Conservation (phyloP, 2,329 filamentous ascomycete genomes). For the Septoria linicola region DNA sequence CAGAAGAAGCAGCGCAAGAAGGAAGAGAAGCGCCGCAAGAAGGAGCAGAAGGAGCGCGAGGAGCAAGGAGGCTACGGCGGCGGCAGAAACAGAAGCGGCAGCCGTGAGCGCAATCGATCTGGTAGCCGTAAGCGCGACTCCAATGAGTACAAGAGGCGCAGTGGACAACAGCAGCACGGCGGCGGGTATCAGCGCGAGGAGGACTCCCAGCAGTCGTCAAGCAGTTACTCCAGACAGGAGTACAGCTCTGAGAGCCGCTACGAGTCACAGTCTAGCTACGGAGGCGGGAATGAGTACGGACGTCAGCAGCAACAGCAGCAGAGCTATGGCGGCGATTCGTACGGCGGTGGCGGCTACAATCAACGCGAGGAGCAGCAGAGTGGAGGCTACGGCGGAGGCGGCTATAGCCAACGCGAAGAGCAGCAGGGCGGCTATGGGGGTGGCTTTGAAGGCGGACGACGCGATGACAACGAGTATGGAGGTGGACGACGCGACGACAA, state of each 20-base stretch:
- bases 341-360: constrained; percentile 4
- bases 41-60: constrained; percentile 31
- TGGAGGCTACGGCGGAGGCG: constrained; percentile 10
- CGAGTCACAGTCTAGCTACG: constrained; percentile 24
- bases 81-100: constrained; percentile 20
- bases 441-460: constrained; percentile 14
- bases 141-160: constrained; percentile 21
- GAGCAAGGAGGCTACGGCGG: constrained; percentile 24
- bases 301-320: constrained; percentile 22
- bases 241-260: constrained; percentile 25
- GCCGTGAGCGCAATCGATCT: constrained; percentile 23
- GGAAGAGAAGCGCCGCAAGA: constrained; percentile 35
- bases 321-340: constrained; percentile 18
- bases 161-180: constrained; percentile 11
- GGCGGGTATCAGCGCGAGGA: constrained; percentile 23
- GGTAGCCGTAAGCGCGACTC: constrained; percentile 17
- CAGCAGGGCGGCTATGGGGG: constrained; percentile 3
- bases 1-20: constrained; percentile 45
- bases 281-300: constrained; percentile 22
- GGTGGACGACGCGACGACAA: constrained; percentile 18
- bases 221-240: constrained; percentile 28
- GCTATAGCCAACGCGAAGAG: constrained; percentile 10
- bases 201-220: constrained; percentile 17
- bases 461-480: constrained; percentile 18
- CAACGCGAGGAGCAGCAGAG: constrained; percentile 9